Evolutionary conservation across 257 asterid species (phyloP), one percentile per base, ranked within the genome.

Genomic region (Capsicum pubescens): DNA sequence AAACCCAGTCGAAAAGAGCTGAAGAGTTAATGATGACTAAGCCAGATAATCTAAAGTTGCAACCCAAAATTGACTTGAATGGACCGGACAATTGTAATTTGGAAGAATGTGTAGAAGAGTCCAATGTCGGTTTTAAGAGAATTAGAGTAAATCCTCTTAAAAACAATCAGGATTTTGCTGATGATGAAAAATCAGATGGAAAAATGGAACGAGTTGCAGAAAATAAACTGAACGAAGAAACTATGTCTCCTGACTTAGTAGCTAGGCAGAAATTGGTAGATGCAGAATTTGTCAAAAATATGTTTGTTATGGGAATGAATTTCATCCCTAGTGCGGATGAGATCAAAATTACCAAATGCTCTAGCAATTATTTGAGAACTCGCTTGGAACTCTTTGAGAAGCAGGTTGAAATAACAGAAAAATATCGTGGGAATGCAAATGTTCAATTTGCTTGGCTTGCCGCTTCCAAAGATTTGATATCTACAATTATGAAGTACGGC

Each of bases 361-460:
- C 85, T 8, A 87, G 95, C 82, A 42, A 78, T 58, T 78, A 81
- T 44, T 80, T 87, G 90, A 87, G 89, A 82, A 86, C 90, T 82
- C 93, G 93, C 63, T 85, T 83, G 68, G 97, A 94, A 85, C 90
- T 95, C 71, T 95, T 95, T 82, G 91, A 87, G 87, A 95, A 95
- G 86, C 98, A 92, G 90, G 88, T 83, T 76, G 97, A 94, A 68
- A 92, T 95, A 59, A 91, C 92, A 15, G 83, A 89, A 87, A 92
- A 82, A 71, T 85, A 48, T 85, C 97, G 95, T 19, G 99, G 98
- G 57, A 89, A 88, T 91, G 91, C 97, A 77, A 95, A 94, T 90
- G 87, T 95, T 64, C 89, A 54, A 81, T 92, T 89, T 82, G 99
- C 98, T 39, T 95, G 98, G 99, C 97, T 95, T 82, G 98, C 98